Conservation (phyloP, 2,329 filamentous ascomycete genomes). For the Waltergamsia citrina region DNA sequence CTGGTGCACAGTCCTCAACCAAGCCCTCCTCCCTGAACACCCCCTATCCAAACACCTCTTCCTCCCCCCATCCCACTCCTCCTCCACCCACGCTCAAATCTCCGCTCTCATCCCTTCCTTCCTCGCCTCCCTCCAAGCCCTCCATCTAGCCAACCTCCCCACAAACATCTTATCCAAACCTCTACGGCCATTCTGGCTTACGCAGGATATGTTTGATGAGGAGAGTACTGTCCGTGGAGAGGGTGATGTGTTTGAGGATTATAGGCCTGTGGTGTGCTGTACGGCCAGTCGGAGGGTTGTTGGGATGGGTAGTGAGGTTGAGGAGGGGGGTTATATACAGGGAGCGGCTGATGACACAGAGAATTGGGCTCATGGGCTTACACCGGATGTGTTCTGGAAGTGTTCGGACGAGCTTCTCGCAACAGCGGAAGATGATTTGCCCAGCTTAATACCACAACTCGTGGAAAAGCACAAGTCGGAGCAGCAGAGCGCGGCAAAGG, state of each 20-base stretch:
- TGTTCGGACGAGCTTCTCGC: conserved; percentile 51
- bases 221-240: neutral
- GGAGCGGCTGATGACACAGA: conserved; percentile 93
- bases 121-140: conserved; percentile 35
- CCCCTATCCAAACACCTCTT: conserved; percentile 43
- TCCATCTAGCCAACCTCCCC: conserved; percentile 47
- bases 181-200: conserved; percentile 71
- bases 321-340: conserved; percentile 69
- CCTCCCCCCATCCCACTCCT: conserved; percentile 64
- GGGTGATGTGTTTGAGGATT: conserved; percentile 36
- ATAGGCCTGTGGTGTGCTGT: conserved; percentile 70
- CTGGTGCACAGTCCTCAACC: conserved; percentile 85
- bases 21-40: conserved; percentile 58
- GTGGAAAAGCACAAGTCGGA: conserved; percentile 7
- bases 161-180: conserved; percentile 57
- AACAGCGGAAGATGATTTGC: conserved; percentile 55
- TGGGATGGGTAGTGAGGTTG: conserved; percentile 50
- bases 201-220: conserved; percentile 48
- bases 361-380: conserved; percentile 80
- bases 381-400: conserved; percentile 70
- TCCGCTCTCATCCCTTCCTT: conserved; percentile 48
- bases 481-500: neutral
- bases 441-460: conserved; percentile 30
- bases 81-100: conserved; percentile 70
- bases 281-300: conserved; percentile 68